Evolutionary conservation across 2,329 filamentous ascomycete genomes (phyloP).

Genomic region (Alternaria novae-zelandiae): DNA sequence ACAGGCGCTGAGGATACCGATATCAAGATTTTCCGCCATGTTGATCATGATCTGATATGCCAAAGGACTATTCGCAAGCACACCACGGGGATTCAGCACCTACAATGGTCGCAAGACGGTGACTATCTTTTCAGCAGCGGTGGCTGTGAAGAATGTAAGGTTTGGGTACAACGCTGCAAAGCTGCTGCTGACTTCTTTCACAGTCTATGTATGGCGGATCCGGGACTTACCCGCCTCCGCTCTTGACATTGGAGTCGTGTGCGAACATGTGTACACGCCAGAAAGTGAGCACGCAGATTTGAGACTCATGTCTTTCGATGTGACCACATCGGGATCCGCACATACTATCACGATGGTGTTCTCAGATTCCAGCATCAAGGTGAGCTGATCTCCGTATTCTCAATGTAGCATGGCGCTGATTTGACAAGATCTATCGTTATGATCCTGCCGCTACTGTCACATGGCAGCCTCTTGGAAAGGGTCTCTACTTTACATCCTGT

Average conservation of each 20-base stretch:
- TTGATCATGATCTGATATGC: conserved; percentile 50
- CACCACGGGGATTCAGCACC: conserved; percentile 79
- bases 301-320: conserved; percentile 81
- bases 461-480: conserved; percentile 48
- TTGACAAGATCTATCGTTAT: conserved; percentile 55
- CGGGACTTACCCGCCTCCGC: conserved; percentile 56
- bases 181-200: background rate
- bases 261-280: conserved; percentile 58
- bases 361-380: conserved; percentile 81
- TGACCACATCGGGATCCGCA: conserved; percentile 38
- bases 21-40: conserved; percentile 74
- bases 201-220: conserved; percentile 80
- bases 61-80: conserved; percentile 76
- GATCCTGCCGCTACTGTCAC: conserved; percentile 21
- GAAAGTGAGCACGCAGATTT: conserved; percentile 68
- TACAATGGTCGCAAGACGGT: conserved; percentile 74
- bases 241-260: conserved; percentile 60
- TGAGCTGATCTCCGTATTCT: conserved; percentile 30
- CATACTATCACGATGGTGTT: conserved; percentile 75
- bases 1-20: conserved; percentile 75
- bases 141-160: conserved; percentile 74
- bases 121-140: conserved; percentile 82
- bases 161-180: background rate
- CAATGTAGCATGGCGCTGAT: background rate
- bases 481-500: conserved; percentile 63